Evolutionary conservation across 108 stramenopile species (phyloP), one percentile per base, ranked within the genome.

Genomic region (Fragilariopsis cylindrus): DNA sequence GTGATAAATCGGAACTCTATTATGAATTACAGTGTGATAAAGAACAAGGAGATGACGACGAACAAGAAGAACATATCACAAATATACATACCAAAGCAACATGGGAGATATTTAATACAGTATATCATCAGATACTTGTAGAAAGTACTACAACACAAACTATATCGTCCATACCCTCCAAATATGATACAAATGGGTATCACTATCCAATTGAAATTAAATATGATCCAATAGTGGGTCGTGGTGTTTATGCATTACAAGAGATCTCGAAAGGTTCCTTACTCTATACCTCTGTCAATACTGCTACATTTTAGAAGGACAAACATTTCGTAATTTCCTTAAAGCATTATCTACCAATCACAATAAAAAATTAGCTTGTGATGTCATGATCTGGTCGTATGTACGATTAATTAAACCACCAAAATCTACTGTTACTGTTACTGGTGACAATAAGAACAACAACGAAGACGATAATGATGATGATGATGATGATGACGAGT

Each of bases 311-410:
- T n/a, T 30, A 5, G 67, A 43, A 7, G 71, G 43, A 43, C n/a
- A 60, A 3, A n/a, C 65, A 16, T 78, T 49, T 60, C 71, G 77
- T 12, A 30, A 41, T 13, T 78, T 72, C 19, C 46, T 78, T 0
- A 41, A 47, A 43, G 53, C 55, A 6, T 54, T 78, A 18, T 71
- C 77, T n/a, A 30, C 30, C 30, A 30, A 30, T 30, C 30, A 30
- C 30, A 30, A 30, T 2, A 21, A 6, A 4, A 41, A 65, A 4
- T 39, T 78, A 18, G 77, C 77, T 0, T 78, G 77, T 50, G 77
- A 78, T 57, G 56, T 78, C 6, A 47, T 78, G n/a, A 58, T 60
- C 6, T 78, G 77, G 77, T 52, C 71, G 0, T 78, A 65, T 16
- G 13, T 5, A 9, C 62, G 62, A 40, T 41, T 41, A 44, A 15